These are phyloP conservation scores for Rhodotorula sp. DNA, from an alignment of 1,284 basidiomycete species.

Conservation along the genomic window DNA sequence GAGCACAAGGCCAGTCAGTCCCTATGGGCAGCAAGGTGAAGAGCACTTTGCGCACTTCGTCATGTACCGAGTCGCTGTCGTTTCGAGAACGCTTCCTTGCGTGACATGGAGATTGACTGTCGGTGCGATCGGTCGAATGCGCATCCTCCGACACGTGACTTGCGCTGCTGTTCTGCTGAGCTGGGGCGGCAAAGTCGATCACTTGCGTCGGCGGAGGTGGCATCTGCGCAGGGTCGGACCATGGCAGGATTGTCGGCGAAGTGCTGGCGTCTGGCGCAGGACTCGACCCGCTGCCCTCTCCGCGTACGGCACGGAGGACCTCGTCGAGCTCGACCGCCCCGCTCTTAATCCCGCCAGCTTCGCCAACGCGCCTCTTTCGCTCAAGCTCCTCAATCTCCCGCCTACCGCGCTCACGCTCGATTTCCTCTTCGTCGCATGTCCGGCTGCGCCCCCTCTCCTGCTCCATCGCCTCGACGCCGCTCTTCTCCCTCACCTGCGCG, in stretches of 20 bases:
- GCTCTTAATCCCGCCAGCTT: not conserved
- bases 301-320: slow-evolving; percentile 3
- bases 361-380: not conserved
- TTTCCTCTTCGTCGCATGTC: slow-evolving; percentile 5
- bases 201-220: too few species aligned
- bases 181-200: too few species aligned
- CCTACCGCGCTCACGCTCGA: slow-evolving; percentile 12
- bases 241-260: too few species aligned
- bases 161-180: too few species aligned
- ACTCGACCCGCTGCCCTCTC: not conserved
- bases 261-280: too few species aligned
- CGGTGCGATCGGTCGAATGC: too few species aligned
- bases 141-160: too few species aligned
- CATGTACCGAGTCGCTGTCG: not conserved
- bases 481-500: not conserved
- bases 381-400: slow-evolving; percentile 28
- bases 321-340: slow-evolving; percentile 18
- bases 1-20: too few species aligned
- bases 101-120: not conserved
- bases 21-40: too few species aligned
- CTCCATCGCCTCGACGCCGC: not conserved
- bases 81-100: slow-evolving; percentile 11
- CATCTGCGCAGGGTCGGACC: too few species aligned
- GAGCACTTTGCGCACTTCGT: slow-evolving; percentile 1
- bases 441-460: not conserved